Conservation (phyloP, 1,139 yeast species). For the Debaryomyces coudertii region DNA sequence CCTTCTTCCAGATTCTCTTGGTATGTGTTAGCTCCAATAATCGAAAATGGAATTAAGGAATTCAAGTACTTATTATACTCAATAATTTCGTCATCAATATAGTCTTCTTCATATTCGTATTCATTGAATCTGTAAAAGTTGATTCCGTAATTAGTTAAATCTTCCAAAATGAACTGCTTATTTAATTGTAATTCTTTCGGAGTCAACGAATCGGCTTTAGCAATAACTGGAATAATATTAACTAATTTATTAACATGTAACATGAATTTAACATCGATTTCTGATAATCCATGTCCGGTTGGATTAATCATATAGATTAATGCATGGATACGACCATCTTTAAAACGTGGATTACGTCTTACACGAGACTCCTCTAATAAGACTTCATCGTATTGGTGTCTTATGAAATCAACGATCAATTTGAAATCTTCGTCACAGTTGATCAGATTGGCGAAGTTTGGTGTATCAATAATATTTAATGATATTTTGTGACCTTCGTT, state of each 20-base stretch:
- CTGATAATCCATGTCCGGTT: conserved; percentile 50
- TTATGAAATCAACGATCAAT: conserved; percentile 50
- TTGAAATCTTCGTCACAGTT: conserved; percentile 50
- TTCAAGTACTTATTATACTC: conserved; percentile 52
- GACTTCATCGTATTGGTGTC: conserved; percentile 54
- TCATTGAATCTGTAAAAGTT: conserved; percentile 51
- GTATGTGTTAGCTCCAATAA: conserved; percentile 49
- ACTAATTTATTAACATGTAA: conserved; percentile 45
- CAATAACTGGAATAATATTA: conserved; percentile 46
- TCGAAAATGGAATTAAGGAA: conserved; percentile 44
- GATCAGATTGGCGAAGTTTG: conserved; percentile 77
- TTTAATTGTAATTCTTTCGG: conserved; percentile 39
- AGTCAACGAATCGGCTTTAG: conserved; percentile 48
- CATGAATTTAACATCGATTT: conserved; percentile 47
- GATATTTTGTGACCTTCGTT: conserved; percentile 55
- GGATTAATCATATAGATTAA: conserved; percentile 52
- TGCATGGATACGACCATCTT: conserved; percentile 52
- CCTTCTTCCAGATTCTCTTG: conserved; percentile 40
- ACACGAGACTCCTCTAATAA: conserved; percentile 53
- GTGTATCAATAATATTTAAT: conserved; percentile 58
- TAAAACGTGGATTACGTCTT: conserved; percentile 50
- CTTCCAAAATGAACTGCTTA: conserved; percentile 45
- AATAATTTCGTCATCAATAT: conserved; percentile 52
- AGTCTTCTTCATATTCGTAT: conserved; percentile 51
- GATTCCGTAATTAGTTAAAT: conserved; percentile 43